Conservation (phyloP, 495 filamentous ascomycete species). For the Podospora pseudocomata region DNA sequence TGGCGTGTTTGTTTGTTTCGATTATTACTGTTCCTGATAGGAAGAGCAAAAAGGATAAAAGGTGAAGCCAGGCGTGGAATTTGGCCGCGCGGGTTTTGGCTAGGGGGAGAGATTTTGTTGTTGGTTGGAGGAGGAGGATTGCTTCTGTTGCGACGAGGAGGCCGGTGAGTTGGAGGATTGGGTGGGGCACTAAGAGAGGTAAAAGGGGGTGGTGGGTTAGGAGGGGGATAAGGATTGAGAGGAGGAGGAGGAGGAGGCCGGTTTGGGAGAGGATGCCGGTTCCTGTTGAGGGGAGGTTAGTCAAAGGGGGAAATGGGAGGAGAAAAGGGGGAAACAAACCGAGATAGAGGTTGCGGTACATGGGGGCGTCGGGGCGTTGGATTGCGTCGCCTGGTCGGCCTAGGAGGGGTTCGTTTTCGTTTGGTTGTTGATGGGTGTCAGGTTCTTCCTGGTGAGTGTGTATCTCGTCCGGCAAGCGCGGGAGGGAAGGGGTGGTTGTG, state of each 20-base stretch:
- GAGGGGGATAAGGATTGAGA: slow-evolving; percentile 69
- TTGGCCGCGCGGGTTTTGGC: slow-evolving; percentile 72
- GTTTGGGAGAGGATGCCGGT: slow-evolving; percentile 40
- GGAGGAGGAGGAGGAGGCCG: slow-evolving; percentile 56
- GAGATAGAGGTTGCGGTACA: slow-evolving; percentile 69
- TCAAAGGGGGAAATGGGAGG: background rate
- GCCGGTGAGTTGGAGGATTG: slow-evolving; percentile 75
- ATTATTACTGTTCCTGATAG: slow-evolving; percentile 69
- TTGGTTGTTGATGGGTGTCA: slow-evolving; percentile 11
- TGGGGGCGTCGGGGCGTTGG: slow-evolving; percentile 58
- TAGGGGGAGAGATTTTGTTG: slow-evolving; percentile 64
- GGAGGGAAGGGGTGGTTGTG: slow-evolving; percentile 15
- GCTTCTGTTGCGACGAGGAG: slow-evolving; percentile 71
- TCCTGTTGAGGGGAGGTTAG: slow-evolving; percentile 49
- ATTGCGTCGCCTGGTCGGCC: slow-evolving; percentile 68
- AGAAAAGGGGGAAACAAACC: slow-evolving; percentile 48
- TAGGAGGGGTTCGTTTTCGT: slow-evolving; percentile 74
- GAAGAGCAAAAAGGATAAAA: slow-evolving; percentile 58
- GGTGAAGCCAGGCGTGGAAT: slow-evolving; percentile 64
- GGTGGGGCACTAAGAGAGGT: slow-evolving; percentile 80
- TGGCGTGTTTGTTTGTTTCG: slow-evolving; percentile 72
- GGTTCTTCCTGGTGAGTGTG: background rate
- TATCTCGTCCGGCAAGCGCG: background rate
- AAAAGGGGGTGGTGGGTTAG: slow-evolving; percentile 57
- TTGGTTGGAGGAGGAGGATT: slow-evolving; percentile 85